Percentiles rank a stretch among this genome's conserved stretches.
Evolutionary conservation across 2,329 filamentous ascomycete species (phyloP).

Genomic region (Colletotrichum trifolii): DNA sequence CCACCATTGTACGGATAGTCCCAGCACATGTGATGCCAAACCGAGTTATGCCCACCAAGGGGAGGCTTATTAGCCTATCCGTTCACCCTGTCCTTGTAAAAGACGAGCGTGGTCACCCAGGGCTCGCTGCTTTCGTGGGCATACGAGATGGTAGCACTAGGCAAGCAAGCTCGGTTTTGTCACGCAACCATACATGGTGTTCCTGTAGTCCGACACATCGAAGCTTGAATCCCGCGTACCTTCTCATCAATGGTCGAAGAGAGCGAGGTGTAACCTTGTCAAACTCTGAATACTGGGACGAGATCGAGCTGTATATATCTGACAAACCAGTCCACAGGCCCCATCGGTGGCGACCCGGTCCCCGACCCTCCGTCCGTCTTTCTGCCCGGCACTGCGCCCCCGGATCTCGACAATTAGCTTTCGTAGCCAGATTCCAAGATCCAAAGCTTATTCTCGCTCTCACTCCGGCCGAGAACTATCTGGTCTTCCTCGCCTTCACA

Average conservation of each 20-base stretch:
- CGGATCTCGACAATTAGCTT: background rate
- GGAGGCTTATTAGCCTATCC: too few relatives aligned
- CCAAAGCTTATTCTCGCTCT: background rate
- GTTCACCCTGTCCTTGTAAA: too few relatives aligned
- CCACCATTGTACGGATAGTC: conserved; percentile 6
- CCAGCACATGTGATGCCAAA: conserved; percentile 17
- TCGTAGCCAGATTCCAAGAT: conserved; percentile 4
- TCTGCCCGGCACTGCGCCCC: conserved; percentile 1
- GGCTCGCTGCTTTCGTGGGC: too few relatives aligned
- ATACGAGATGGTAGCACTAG: too few relatives aligned
- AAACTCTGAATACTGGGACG: background rate
- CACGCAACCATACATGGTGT: too few relatives aligned
- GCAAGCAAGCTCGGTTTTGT: too few relatives aligned
- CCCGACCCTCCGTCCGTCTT: background rate
- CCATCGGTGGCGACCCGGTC: background rate
- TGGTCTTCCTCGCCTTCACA: background rate
- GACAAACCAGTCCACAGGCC: conserved; percentile 3
- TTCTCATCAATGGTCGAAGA: background rate
- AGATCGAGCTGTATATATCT: conserved; percentile 19
- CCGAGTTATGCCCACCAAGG: background rate
- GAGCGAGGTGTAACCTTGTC: background rate
- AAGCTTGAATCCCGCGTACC: too few relatives aligned
- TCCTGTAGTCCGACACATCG: too few relatives aligned
- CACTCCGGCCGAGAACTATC: background rate
- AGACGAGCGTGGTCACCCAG: too few relatives aligned